Evolutionary conservation across 352 stramenopile species (phyloP).

Genomic region (Pythium dissimile): DNA sequence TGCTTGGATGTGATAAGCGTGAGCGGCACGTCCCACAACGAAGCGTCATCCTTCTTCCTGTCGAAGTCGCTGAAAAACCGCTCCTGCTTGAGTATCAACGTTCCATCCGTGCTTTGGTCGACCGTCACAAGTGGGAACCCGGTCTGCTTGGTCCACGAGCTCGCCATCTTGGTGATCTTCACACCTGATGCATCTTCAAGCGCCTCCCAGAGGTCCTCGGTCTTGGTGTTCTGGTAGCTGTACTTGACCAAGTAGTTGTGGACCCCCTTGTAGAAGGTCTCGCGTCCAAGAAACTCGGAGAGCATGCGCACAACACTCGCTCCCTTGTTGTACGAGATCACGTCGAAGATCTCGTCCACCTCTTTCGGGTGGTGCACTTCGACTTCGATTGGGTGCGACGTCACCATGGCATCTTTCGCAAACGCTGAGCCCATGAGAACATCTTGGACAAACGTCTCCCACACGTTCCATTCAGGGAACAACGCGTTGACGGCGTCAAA

Average conservation of each 20-base stretch:
- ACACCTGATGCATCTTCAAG: slow-evolving; percentile 90
- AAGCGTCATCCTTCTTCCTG: slow-evolving; percentile 51
- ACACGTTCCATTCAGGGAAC: slow-evolving; percentile 94
- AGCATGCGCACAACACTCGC: slow-evolving; percentile 74
- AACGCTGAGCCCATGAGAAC: slow-evolving; percentile 77
- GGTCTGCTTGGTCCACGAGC: slow-evolving; percentile 93
- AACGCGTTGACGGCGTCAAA: slow-evolving; percentile 91
- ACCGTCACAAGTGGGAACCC: slow-evolving; percentile 92
- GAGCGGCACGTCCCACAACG: slow-evolving; percentile 88
- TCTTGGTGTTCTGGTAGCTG: slow-evolving; percentile 96
- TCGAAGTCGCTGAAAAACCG: slow-evolving; percentile 92
- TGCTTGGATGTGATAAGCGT: slow-evolving; percentile 54
- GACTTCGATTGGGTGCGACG: slow-evolving; percentile 94
- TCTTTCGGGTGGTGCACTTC: slow-evolving; percentile 91
- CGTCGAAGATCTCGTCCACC: slow-evolving; percentile 98
- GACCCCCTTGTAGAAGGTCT: slow-evolving; percentile 83
- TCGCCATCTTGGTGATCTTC: slow-evolving; percentile 91
- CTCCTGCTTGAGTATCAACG: slow-evolving; percentile 82
- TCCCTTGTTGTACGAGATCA: slow-evolving; percentile 95
- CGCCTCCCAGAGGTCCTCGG: slow-evolving; percentile 93
- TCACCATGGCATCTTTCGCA: slow-evolving; percentile 89
- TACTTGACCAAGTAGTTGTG: slow-evolving; percentile 92
- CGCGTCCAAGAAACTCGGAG: slow-evolving; percentile 60
- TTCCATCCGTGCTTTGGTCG: slow-evolving; percentile 49
- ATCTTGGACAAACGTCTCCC: slow-evolving; percentile 93